These are phyloP conservation scores for Marchantia polymorpha DNA, from an alignment of 225 moss, liverwort and hornwort species.

Conservation along the genomic window DNA sequence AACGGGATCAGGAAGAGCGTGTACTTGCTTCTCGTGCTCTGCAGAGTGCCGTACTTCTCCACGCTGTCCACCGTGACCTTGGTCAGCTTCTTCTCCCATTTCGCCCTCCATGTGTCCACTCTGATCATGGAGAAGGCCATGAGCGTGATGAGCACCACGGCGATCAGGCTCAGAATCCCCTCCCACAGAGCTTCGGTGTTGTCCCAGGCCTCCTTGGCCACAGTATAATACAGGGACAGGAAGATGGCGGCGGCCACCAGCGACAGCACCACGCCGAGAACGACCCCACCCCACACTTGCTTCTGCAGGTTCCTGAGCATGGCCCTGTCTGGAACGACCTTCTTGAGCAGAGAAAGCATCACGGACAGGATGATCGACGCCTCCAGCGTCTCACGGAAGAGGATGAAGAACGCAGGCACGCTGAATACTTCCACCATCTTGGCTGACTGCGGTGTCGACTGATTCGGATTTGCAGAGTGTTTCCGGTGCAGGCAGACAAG, in stretches of 20 bases:
- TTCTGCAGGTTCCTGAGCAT: constrained; percentile 46
- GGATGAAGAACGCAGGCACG: constrained; percentile 69
- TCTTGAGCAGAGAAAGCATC: constrained; percentile 57
- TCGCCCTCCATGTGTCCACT: constrained; percentile 62
- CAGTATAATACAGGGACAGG: constrained; percentile 12
- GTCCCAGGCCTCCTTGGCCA: constrained; percentile 32
- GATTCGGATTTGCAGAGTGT: too few species aligned
- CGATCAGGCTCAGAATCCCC: constrained; percentile 55
- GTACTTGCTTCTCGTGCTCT: constrained; percentile 47
- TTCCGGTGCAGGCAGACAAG: too few species aligned
- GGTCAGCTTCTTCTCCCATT: constrained; percentile 78
- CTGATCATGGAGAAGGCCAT: constrained; percentile 79
- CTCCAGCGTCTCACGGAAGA: constrained; percentile 18
- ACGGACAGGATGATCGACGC: constrained; percentile 19
- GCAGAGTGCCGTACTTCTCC: constrained; percentile 26
- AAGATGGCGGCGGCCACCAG: constrained; percentile 43
- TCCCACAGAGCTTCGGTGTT: constrained; percentile 63
- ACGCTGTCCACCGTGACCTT: constrained; percentile 45
- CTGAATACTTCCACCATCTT: constrained; percentile 72
- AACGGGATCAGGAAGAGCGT: constrained; percentile 57
- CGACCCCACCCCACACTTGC: constrained; percentile 62
- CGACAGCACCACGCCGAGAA: constrained; percentile 39
- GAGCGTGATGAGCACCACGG: constrained; percentile 53
- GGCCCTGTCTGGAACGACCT: constrained; percentile 34
- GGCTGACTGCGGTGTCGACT: constrained; percentile 3